Conservation (phyloP, 2,329 filamentous ascomycete genomes). For the Leptosphaerulina australis region DNA sequence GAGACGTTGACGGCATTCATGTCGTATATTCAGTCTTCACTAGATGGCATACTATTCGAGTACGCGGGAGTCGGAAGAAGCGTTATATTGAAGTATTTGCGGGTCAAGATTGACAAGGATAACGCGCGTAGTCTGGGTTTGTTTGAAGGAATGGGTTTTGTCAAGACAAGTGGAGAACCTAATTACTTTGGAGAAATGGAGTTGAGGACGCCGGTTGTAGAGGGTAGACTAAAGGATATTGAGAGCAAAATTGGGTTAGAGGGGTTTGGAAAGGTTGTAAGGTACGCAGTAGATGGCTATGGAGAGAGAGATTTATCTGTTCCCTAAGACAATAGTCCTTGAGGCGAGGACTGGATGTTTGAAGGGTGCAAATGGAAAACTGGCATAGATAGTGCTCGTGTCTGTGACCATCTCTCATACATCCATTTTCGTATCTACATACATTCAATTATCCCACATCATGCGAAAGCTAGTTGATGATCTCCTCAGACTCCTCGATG, state of each 20-base stretch:
- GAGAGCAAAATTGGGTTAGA: slow-evolving; percentile 5
- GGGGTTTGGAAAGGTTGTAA: neutral
- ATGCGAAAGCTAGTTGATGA: slow-evolving; percentile 47
- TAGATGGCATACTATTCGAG: slow-evolving; percentile 62
- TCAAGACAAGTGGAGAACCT: slow-evolving; percentile 54
- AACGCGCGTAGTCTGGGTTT: slow-evolving; percentile 64
- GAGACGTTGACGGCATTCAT: slow-evolving; percentile 72
- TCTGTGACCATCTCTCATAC: slow-evolving; percentile 3
- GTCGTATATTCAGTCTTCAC: slow-evolving; percentile 66
- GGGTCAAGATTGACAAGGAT: slow-evolving; percentile 65
- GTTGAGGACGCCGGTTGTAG: slow-evolving; percentile 20
- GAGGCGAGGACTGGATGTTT: neutral
- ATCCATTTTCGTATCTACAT: slow-evolving; percentile 9
- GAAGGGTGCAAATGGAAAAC: no score
- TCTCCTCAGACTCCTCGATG: slow-evolving; percentile 85
- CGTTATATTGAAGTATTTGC: slow-evolving; percentile 54
- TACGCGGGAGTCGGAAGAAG: slow-evolving; percentile 46
- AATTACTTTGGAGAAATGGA: slow-evolving; percentile 75
- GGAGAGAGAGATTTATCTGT: no score
- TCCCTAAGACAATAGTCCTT: no score
- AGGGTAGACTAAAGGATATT: neutral
- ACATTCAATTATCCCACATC: neutral
- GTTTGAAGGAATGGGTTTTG: slow-evolving; percentile 67
- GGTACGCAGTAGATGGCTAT: slow-evolving; percentile 2
- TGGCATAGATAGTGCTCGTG: neutral